Evolutionary conservation across 768 basidiomycete species (phyloP).

Genomic region (Termitomyces heimii): DNA sequence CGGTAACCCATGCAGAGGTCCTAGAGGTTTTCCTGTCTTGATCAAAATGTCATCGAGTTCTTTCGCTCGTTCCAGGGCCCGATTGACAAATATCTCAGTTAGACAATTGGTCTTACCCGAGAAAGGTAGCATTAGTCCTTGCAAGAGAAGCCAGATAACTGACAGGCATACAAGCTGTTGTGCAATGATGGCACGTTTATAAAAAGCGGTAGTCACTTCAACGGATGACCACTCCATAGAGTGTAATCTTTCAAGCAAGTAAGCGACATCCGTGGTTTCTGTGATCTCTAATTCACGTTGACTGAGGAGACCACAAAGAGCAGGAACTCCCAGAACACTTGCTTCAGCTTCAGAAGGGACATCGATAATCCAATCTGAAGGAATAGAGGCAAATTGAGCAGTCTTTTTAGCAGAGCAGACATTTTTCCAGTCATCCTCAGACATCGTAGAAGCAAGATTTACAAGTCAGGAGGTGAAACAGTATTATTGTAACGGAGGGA

Average conservation of each 20-base stretch:
- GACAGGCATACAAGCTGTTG: constrained; percentile 50
- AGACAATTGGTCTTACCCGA: constrained; percentile 40
- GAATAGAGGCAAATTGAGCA: constrained; percentile 47
- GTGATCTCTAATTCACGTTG: constrained; percentile 57
- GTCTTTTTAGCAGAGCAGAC: constrained; percentile 30
- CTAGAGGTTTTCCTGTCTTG: constrained; percentile 41
- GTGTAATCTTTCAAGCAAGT: constrained; percentile 41
- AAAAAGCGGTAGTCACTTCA: constrained; percentile 56
- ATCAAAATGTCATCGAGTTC: constrained; percentile 42
- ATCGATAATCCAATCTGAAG: constrained; percentile 46
- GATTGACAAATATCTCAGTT: constrained; percentile 52
- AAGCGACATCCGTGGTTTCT: constrained; percentile 33
- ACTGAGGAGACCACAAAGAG: constrained; percentile 44
- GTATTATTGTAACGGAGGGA: neutral
- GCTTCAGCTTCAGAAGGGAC: constrained; percentile 30
- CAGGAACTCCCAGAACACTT: constrained; percentile 46
- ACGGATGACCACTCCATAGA: constrained; percentile 46
- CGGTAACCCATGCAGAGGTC: constrained; percentile 47
- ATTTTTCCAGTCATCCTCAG: constrained; percentile 17
- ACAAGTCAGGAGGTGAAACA: neutral
- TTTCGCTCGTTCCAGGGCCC: constrained; percentile 40
- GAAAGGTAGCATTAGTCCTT: neutral
- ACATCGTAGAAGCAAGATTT: neutral
- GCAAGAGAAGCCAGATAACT: neutral
- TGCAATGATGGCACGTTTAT: constrained; percentile 61